These are phyloP conservation scores for Spergularia azorica DNA, from an alignment of 179 eudicot genomes.

Conservation along the genomic window DNA sequence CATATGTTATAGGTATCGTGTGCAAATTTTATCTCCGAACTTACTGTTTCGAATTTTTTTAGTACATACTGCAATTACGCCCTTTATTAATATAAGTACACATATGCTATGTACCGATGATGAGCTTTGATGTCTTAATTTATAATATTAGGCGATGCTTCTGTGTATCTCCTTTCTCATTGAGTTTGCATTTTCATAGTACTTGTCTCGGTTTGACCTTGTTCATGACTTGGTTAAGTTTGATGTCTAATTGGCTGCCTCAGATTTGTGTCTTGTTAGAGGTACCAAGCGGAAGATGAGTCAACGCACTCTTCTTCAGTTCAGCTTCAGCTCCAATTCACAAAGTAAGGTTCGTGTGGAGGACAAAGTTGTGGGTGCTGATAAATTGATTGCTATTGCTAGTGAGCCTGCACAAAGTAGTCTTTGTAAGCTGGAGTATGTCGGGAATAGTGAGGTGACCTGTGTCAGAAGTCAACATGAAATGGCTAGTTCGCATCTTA, in stretches of 20 bases:
- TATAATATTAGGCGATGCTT: too few species aligned
- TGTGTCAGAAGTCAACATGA: slow-evolving; percentile 15
- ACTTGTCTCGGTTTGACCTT: not conserved
- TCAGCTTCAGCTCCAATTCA: slow-evolving; percentile 51
- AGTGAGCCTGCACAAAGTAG: slow-evolving; percentile 21
- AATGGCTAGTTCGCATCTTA: slow-evolving; percentile 15
- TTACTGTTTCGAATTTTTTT: not conserved
- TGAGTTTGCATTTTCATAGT: not conserved
- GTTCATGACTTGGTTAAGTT: slow-evolving; percentile 1
- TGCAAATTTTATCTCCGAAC: not conserved
- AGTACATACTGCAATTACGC: not conserved
- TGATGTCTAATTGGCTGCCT: slow-evolving; percentile 25
- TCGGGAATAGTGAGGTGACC: slow-evolving; percentile 25
- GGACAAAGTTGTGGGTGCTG: slow-evolving; percentile 26
- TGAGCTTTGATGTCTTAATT: too few species aligned
- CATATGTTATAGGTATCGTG: not conserved
- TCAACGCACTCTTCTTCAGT: slow-evolving; percentile 81
- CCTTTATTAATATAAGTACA: not conserved
- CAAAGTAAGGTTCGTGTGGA: slow-evolving; percentile 26
- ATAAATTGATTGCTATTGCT: slow-evolving; percentile 21
- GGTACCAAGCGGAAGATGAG: slow-evolving; percentile 80
- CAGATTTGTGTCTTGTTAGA: slow-evolving; percentile 75
- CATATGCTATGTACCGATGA: not conserved
- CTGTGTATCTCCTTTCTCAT: not conserved
- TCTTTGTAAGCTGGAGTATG: slow-evolving; percentile 19